Evolutionary conservation across 225 moss, liverwort and hornwort genomes (phyloP), one percentile per base, ranked within the genome.

Genomic region (Neckera pumila): DNA sequence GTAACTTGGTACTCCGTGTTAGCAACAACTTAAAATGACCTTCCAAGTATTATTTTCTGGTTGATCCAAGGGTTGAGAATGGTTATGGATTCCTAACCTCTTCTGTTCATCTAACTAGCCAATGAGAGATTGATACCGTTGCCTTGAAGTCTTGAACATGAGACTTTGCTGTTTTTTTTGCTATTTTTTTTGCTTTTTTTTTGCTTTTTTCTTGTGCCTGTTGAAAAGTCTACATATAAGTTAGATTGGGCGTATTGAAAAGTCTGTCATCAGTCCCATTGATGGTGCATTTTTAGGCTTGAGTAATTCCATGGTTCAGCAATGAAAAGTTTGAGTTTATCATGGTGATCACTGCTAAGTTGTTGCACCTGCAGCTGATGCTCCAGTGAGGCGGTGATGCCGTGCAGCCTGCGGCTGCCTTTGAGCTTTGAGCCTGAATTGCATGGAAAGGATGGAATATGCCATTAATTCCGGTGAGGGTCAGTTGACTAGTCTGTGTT

Each of bases 331-430:
- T 38, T 76, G 53, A 36, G 33, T 27, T 43, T 21, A 9, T 27
- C 38, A 13, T 8, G 5, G 34, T 77, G 19, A 47, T 47, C 51
- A 40, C 38, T 12, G 28, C 42, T 42, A 15, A 14, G 6, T 57
- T 57, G 15, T 56, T 90, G n/a, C 71, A 72, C 43, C 62, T 45
- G 76, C 79, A 73, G 90, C 87, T 87, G 81, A 67, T 79, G 86
- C 82, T 82, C 16, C 80, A 78, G 83, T 43, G 34, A 53, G 54
- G n/a, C n/a, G 42, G 33, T 14, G 40, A 69, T 16, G n/a, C n/a
- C n/a, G n/a, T n/a, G n/a, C n/a, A n/a, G n/a, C n/a, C n/a, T n/a
- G 7, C 27, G 22, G 36, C 82, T 65, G 38, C 51, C 57, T 76
- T 49, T 3, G 40, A 40, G 77, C 57, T 76, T 49, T 3, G 40